A percentile compares a stretch with the other conserved stretches of the same genome.
These are phyloP conservation scores for Leishmania tropica DNA, from an alignment of 208 protist genomes.

Conservation along the genomic window DNA sequence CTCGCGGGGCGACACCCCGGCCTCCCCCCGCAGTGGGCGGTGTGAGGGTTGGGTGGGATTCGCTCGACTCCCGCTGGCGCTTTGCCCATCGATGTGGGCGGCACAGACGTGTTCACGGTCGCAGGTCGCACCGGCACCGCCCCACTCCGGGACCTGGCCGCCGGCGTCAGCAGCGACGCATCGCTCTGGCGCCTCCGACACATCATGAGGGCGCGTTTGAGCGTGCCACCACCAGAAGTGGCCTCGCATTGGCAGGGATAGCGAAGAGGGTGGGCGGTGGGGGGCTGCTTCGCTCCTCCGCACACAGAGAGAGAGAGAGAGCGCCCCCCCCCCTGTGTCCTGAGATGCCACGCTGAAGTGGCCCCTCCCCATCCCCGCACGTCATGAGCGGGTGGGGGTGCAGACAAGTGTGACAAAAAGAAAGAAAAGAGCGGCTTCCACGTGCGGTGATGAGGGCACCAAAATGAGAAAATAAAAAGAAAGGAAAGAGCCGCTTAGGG, in stretches of 20 bases:
- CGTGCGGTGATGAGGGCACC: constrained; percentile 3
- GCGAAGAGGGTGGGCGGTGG: background rate
- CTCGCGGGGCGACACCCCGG: too few species aligned
- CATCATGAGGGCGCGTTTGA: background rate
- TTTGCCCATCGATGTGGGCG: too few species aligned
- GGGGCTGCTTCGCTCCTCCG: background rate
- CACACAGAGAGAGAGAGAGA: background rate
- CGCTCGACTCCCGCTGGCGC: too few species aligned
- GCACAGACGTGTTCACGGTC: too few species aligned
- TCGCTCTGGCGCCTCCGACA: background rate
- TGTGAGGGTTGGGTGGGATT: too few species aligned
- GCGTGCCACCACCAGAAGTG: background rate
- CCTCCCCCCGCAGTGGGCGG: too few species aligned
- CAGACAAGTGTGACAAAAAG: background rate
- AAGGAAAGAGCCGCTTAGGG: background rate
- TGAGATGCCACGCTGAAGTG: background rate
- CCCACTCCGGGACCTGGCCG: background rate
- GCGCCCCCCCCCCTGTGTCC: too few species aligned
- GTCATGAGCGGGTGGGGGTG: background rate
- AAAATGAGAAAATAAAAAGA: background rate
- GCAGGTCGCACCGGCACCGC: background rate
- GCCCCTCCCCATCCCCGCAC: background rate
- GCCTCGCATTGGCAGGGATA: background rate
- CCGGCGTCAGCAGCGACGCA: background rate
- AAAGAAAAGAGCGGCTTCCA: background rate